A percentile compares a stretch with the other conserved stretches of the same genome.
Evolutionary conservation across 202 grass and related monocot species (phyloP).

Genomic region (Thinopyrum obtusiflorum): DNA sequence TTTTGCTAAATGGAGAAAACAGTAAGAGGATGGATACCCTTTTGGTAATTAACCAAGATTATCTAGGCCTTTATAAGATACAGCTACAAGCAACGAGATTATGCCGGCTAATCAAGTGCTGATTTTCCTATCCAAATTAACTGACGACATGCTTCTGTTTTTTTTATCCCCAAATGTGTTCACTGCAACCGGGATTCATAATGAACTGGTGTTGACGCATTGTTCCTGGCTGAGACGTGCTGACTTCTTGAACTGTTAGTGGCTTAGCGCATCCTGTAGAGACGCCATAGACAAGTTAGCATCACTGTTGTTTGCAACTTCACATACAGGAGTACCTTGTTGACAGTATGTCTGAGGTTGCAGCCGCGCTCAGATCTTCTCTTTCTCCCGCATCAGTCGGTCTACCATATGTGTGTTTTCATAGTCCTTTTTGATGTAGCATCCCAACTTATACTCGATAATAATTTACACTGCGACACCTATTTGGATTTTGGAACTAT

Average conservation of each 20-base stretch:
- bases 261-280: neutral
- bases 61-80: too few relatives aligned
- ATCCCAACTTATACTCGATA: neutral
- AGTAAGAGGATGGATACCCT: neutral
- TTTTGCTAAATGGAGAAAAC: neutral
- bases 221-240: neutral
- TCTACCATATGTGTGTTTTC: neutral
- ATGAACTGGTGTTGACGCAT: neutral
- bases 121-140: neutral
- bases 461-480: neutral
- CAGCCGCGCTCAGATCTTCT: neutral
- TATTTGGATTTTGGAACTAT: neutral
- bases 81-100: too few relatives aligned
- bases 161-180: neutral
- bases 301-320: neutral
- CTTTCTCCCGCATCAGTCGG: neutral
- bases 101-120: neutral
- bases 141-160: neutral
- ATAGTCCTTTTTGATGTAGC: neutral
- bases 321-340: neutral
- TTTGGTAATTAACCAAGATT: neutral
- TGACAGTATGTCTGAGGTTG: neutral
- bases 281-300: neutral
- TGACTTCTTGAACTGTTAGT: neutral
- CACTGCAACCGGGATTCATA: neutral